Percentiles rank a stretch among this genome's conserved stretches.
These are phyloP conservation scores for Gossypium arboreum DNA, from an alignment of 345 rosid species.

Conservation along the genomic window DNA sequence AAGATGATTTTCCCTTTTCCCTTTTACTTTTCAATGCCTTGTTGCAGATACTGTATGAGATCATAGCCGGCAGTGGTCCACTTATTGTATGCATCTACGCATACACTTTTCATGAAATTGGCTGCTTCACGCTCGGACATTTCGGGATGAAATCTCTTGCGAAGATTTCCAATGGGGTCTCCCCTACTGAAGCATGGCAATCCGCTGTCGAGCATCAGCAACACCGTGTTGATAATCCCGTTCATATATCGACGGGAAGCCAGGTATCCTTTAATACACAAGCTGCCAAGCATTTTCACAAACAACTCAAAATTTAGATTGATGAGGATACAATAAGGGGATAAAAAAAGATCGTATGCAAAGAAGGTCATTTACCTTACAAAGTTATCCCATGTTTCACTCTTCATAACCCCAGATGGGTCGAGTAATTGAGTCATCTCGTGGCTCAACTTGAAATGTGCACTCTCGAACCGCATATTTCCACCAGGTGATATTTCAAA, in stretches of 20 bases:
- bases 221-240: conserved; percentile 78
- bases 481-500: conserved; percentile 95
- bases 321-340: background rate
- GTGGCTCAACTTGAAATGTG: conserved; percentile 97
- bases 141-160: conserved; percentile 94
- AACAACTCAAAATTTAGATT: background rate
- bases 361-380: conserved; percentile 47
- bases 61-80: conserved; percentile 96
- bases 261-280: conserved; percentile 89
- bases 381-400: conserved; percentile 79
- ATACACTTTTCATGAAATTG: conserved; percentile 74
- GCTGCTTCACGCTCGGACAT: conserved; percentile 98
- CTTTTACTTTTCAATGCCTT: conserved; percentile 85
- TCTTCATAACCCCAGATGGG: conserved; percentile 90
- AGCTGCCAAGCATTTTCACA: conserved; percentile 31
- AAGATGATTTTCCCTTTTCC: background rate
- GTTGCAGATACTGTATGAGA: conserved; percentile 91
- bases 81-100: conserved; percentile 92
- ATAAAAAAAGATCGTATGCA: background rate
- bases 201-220: conserved; percentile 95
- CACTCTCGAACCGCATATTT: conserved; percentile 96
- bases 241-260: conserved; percentile 88
- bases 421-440: conserved; percentile 98
- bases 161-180: conserved; percentile 92
- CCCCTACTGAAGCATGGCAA: conserved; percentile 97